Conservation (phyloP, 495 filamentous ascomycete genomes). For the Aspergillus cavernicola region DNA sequence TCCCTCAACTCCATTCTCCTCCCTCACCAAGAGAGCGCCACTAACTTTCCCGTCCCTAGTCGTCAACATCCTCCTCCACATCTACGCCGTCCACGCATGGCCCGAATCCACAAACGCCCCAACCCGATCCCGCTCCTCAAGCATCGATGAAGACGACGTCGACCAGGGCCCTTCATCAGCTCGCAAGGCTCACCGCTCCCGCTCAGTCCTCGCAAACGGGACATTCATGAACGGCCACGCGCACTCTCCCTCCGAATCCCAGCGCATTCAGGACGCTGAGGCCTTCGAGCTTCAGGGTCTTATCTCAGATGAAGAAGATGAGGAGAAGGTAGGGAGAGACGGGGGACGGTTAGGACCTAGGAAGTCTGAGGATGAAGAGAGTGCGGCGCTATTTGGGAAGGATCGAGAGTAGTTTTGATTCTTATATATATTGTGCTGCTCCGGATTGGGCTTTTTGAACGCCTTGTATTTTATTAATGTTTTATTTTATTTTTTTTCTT, state of each 20-base stretch:
- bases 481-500: too few species aligned
- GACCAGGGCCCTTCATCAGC: slow-evolving; percentile 13
- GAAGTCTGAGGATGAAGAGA: slow-evolving; percentile 37
- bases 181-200: background rate
- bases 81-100: slow-evolving; percentile 68
- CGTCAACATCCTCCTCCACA: slow-evolving; percentile 73
- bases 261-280: slow-evolving; percentile 68
- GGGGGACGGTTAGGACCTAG: slow-evolving; percentile 22
- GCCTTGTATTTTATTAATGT: too few species aligned
- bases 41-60: slow-evolving; percentile 37
- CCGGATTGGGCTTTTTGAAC: too few species aligned
- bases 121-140: slow-evolving; percentile 17
- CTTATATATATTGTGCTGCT: background rate
- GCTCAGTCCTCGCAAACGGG: background rate
- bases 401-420: slow-evolving; percentile 10
- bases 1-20: background rate
- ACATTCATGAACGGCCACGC: slow-evolving; percentile 53
- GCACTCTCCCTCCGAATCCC: slow-evolving; percentile 41
- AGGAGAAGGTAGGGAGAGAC: slow-evolving; percentile 19
- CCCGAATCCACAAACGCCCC: slow-evolving; percentile 38
- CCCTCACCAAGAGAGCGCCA: background rate
- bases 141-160: slow-evolving; percentile 7
- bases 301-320: slow-evolving; percentile 72
- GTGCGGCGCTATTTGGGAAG: slow-evolving; percentile 26
- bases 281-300: slow-evolving; percentile 89